A percentile compares a stretch with the other conserved stretches of the same genome.
These are phyloP conservation scores for Quercus cerris DNA, from an alignment of 306 rosid species.

Conservation along the genomic window DNA sequence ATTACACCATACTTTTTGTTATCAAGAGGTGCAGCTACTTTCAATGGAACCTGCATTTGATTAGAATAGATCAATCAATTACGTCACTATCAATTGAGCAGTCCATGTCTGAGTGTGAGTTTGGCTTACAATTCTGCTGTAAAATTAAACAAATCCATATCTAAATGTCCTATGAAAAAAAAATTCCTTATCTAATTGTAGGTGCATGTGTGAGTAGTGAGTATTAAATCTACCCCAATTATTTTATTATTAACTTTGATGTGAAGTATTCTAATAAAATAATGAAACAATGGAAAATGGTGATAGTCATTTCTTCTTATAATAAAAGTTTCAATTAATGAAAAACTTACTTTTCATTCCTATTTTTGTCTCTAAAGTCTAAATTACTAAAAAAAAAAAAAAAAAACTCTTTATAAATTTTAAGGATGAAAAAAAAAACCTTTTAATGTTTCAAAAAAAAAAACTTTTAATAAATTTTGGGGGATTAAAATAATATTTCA, in stretches of 20 bases:
- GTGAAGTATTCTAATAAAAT: not conserved
- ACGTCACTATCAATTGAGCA: not conserved
- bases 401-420: not conserved
- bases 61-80: constrained; percentile 18
- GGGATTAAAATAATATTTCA: not conserved
- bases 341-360: too few species aligned
- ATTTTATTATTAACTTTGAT: not conserved
- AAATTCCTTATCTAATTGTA: not conserved
- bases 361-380: too few species aligned
- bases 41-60: constrained; percentile 56
- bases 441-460: too few species aligned
- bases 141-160: not conserved
- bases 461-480: too few species aligned
- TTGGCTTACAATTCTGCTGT: too few species aligned
- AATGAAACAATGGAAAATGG: not conserved
- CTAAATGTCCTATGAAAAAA: too few species aligned
- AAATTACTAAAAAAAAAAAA: not conserved
- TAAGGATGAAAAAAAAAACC: too few species aligned
- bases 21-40: constrained; percentile 50
- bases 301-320: not conserved
- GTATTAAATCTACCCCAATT: not conserved
- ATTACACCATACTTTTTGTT: constrained; percentile 8
- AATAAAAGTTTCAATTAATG: not conserved
- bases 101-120: too few species aligned
- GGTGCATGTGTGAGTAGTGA: not conserved